Conservation (phyloP, 129 eudicot species). For the Flaveria ramosissima region DNA sequence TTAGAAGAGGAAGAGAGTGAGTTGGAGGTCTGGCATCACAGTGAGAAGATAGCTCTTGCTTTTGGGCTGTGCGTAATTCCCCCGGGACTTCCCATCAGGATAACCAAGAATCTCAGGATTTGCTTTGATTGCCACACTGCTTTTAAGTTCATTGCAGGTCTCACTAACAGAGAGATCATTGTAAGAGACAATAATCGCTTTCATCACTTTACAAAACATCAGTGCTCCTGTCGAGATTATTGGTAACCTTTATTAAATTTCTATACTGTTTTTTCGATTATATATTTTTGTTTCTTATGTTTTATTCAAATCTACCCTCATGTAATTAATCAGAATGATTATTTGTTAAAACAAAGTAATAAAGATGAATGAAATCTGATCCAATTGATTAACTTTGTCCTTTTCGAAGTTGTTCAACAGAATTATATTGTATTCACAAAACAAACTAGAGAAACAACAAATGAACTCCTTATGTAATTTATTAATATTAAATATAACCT, state of each 20-base stretch:
- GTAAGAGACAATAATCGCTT: slow-evolving; percentile 75
- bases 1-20: slow-evolving; percentile 88
- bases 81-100: slow-evolving; percentile 66
- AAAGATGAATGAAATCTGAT: too few relatives aligned
- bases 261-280: too few relatives aligned
- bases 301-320: too few relatives aligned
- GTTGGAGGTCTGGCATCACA: slow-evolving; percentile 78
- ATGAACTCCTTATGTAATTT: too few relatives aligned
- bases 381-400: too few relatives aligned
- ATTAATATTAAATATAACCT: too few relatives aligned
- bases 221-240: slow-evolving; percentile 76
- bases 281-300: too few relatives aligned
- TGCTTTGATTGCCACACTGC: slow-evolving; percentile 80
- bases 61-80: slow-evolving; percentile 71
- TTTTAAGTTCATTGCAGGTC: slow-evolving; percentile 64
- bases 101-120: slow-evolving; percentile 70
- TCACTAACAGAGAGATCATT: slow-evolving; percentile 62
- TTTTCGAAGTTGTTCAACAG: too few relatives aligned
- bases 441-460: too few relatives aligned
- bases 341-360: too few relatives aligned
- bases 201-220: slow-evolving; percentile 56
- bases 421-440: too few relatives aligned
- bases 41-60: slow-evolving; percentile 82
- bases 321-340: too few relatives aligned
- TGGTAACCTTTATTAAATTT: slow-evolving; percentile 41